phyloP scores from a whole-genome alignment of 805 yeast genomes.

The Brettanomyces sp. region DNA sequence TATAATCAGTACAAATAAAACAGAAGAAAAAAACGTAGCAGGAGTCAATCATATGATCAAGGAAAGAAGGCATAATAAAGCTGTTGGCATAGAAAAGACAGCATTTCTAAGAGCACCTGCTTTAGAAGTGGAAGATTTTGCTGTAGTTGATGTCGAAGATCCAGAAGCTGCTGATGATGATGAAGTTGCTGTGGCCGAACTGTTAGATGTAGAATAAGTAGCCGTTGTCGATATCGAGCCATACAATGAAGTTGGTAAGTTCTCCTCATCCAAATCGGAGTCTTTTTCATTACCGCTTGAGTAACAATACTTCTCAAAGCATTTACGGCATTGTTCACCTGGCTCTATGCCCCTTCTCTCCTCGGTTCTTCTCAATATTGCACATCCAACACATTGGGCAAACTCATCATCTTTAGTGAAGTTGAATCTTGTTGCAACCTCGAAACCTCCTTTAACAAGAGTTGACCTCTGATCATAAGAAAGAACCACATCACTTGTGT shows the following conservation, averaged over 20 bases:
- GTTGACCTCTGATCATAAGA: conserved; percentile 46
- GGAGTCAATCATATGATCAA: too few relatives aligned
- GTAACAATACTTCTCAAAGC: conserved; percentile 57
- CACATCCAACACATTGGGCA: conserved; percentile 73
- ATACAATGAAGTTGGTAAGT: neutral
- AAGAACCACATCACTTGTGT: conserved; percentile 52
- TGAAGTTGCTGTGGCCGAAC: neutral
- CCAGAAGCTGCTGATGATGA: neutral
- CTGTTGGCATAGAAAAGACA: neutral
- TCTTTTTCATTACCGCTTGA: conserved; percentile 4
- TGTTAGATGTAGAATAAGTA: neutral
- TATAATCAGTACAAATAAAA: too few relatives aligned
- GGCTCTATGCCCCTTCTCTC: conserved; percentile 53
- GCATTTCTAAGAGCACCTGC: neutral
- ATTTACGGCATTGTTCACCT: conserved; percentile 20
- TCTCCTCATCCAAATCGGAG: conserved; percentile 1
- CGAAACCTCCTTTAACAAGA: conserved; percentile 65
- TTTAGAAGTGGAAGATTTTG: neutral
- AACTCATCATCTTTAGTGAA: conserved; percentile 49
- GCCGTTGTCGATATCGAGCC: neutral
- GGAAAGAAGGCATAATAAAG: too few relatives aligned
- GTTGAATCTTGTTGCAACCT: conserved; percentile 38
- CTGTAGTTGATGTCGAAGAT: neutral
- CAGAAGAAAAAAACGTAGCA: too few relatives aligned
- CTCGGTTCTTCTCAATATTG: conserved; percentile 61